Evolutionary conservation across 805 yeast species (phyloP), one percentile per base, ranked within the genome.

Genomic region (Candida suzukii): DNA sequence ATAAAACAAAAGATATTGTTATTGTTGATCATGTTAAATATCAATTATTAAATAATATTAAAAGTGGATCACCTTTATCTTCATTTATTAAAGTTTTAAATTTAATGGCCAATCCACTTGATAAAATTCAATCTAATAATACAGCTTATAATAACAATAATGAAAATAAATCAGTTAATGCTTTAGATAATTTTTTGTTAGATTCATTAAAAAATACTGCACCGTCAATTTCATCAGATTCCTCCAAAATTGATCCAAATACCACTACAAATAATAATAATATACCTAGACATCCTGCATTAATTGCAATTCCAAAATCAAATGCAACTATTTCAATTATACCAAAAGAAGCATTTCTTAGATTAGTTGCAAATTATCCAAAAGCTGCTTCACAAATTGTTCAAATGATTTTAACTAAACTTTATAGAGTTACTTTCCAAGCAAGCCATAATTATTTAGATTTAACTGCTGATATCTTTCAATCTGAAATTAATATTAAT

Each of bases 311-410:
- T 28, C 95, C 97, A 0, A 73, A 75, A 8, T 65, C 69, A 2
- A 78, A 75, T 32, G 84, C 95, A 27, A 90, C 98, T 0, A 83
- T 91, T 41, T 95, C 98, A 0, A 83, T 91, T 29, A 90, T 91
- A 14, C 99, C 99, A 0, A 78, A 81, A 1, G 80, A 78, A 40
- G 85, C 97, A 0, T 93, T 91, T 51, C 71, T 76, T 41, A 68
- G 83, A 41, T 72, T 91, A 31, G 81, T 84, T 7, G 57, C 67
- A 25, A 84, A 80, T 51, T 87, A 80, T 55, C 98, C 98, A 6
- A 77, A 84, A 47, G 86, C 96, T 1, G 83, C 96, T 0, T 86
- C 96, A 0, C 96, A 90, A 59, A 90, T 93, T 25, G 91, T 91
- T 13, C 96, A 95, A 52, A 88, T 91, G 77, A 87, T 91, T 20